A percentile compares a stretch with the other conserved stretches of the same genome.
Evolutionary conservation across 345 rosid species (phyloP).

Genomic region (Jatropha curcas): DNA sequence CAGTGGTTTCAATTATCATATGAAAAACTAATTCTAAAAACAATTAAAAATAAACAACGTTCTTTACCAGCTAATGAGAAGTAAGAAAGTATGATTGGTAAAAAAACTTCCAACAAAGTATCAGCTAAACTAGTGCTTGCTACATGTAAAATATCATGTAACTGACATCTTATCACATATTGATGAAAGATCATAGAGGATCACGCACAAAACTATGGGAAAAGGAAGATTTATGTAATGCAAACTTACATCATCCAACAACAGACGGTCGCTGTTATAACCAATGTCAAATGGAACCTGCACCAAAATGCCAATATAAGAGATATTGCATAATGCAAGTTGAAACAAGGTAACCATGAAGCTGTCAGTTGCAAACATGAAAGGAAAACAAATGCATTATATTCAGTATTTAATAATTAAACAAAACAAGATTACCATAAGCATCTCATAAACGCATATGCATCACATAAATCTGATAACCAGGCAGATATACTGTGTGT

Average conservation of each 20-base stretch:
- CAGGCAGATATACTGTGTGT: background rate
- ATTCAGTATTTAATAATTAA: background rate
- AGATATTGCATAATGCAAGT: background rate
- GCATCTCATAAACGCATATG: background rate
- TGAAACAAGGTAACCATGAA: background rate
- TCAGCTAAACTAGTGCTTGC: background rate
- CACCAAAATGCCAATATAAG: conserved; percentile 13
- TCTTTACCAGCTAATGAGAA: background rate
- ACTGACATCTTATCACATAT: background rate
- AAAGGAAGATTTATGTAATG: background rate
- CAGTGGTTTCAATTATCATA: background rate
- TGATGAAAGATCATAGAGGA: too few relatives aligned
- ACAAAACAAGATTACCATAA: background rate
- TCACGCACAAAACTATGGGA: background rate
- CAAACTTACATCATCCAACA: conserved; percentile 93
- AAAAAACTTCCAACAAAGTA: background rate
- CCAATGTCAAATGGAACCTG: conserved; percentile 89
- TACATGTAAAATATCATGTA: background rate
- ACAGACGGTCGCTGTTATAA: conserved; percentile 85
- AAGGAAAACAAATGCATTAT: background rate
- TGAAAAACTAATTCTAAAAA: too few relatives aligned
- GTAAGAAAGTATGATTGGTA: background rate
- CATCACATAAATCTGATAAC: background rate
- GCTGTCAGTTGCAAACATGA: background rate
- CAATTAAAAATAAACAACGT: too few relatives aligned